Evolutionary conservation across 176 grass and related monocot species (phyloP).

Genomic region (Aechmea fasciata): DNA sequence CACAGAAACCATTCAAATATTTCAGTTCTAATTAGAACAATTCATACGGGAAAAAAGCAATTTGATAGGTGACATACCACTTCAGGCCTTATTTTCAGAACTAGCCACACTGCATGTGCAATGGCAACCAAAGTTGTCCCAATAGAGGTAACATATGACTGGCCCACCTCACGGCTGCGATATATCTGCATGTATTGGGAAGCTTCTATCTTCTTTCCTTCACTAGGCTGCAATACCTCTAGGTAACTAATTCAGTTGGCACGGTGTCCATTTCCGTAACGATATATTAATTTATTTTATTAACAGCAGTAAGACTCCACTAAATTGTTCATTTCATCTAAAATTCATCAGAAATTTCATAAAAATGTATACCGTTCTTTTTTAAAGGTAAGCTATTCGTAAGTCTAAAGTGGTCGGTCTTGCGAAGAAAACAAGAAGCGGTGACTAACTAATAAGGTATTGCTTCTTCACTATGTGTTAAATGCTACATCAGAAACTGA

Average conservation of each 20-base stretch:
- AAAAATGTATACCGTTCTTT: too few relatives aligned
- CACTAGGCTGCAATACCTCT: slow-evolving; percentile 28
- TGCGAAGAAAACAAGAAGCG: too few relatives aligned
- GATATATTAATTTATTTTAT: too few relatives aligned
- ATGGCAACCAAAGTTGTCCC: slow-evolving; percentile 69
- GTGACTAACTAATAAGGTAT: too few relatives aligned
- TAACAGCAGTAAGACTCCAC: too few relatives aligned
- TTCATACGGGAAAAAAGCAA: background rate
- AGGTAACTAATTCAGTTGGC: background rate
- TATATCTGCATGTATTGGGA: slow-evolving; percentile 77
- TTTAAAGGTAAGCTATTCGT: too few relatives aligned
- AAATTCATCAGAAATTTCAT: too few relatives aligned
- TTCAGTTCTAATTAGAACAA: slow-evolving; percentile 9
- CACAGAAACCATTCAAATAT: background rate
- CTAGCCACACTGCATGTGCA: slow-evolving; percentile 71
- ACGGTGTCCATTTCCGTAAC: background rate
- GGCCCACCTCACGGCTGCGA: slow-evolving; percentile 90
- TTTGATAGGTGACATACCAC: slow-evolving; percentile 40
- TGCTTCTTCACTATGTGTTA: too few relatives aligned
- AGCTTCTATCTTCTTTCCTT: slow-evolving; percentile 21
- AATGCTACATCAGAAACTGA: too few relatives aligned
- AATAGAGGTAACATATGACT: slow-evolving; percentile 81
- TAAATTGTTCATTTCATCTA: too few relatives aligned
- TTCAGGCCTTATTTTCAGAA: slow-evolving; percentile 79
- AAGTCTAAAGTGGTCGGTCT: too few relatives aligned